These are phyloP conservation scores for Pythium aquatile DNA, from an alignment of 352 stramenopile species.

Conservation along the genomic window DNA sequence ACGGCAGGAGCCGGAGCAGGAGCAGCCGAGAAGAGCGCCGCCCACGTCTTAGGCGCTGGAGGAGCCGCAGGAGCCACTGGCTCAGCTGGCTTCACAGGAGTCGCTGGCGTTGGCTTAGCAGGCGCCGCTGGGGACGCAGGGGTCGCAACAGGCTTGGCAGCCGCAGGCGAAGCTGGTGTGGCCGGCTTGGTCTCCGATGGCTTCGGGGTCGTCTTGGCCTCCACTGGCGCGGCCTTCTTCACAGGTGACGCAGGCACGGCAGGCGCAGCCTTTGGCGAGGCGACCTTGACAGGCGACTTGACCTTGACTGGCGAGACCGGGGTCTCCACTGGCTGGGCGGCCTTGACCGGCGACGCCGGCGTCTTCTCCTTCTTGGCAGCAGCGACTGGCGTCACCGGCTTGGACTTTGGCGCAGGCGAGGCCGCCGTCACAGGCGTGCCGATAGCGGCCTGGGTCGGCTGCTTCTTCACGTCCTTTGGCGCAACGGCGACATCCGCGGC, in stretches of 20 bases:
- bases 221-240: slow-evolving; percentile 40
- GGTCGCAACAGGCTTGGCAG: slow-evolving; percentile 14
- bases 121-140: slow-evolving; percentile 22
- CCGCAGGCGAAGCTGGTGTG: slow-evolving; percentile 28
- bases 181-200: slow-evolving; percentile 36
- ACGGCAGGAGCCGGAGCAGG: slow-evolving; percentile 21
- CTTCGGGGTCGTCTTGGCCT: slow-evolving; percentile 36
- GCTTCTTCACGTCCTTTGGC: slow-evolving; percentile 35
- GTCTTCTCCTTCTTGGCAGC: slow-evolving; percentile 30
- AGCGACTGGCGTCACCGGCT: slow-evolving; percentile 17
- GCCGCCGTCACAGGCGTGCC: slow-evolving; percentile 32
- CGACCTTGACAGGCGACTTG: slow-evolving; percentile 24
- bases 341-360: slow-evolving; percentile 14
- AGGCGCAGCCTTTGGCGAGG: slow-evolving; percentile 30
- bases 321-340: slow-evolving; percentile 20
- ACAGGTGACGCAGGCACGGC: slow-evolving; percentile 30
- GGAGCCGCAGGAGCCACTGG: slow-evolving; percentile 26
- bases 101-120: slow-evolving; percentile 16
- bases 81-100: slow-evolving; percentile 12
- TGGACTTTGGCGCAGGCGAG: slow-evolving; percentile 24
- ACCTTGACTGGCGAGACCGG: slow-evolving; percentile 35
- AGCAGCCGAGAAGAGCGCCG: slow-evolving; percentile 42
- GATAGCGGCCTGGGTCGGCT: slow-evolving; percentile 36
- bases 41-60: slow-evolving; percentile 53
- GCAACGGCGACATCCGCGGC: slow-evolving; percentile 25